Base-by-base conservation (phyloP, 371 early-diverging fungal species). In the Actinomortierella ambigua region DNA sequence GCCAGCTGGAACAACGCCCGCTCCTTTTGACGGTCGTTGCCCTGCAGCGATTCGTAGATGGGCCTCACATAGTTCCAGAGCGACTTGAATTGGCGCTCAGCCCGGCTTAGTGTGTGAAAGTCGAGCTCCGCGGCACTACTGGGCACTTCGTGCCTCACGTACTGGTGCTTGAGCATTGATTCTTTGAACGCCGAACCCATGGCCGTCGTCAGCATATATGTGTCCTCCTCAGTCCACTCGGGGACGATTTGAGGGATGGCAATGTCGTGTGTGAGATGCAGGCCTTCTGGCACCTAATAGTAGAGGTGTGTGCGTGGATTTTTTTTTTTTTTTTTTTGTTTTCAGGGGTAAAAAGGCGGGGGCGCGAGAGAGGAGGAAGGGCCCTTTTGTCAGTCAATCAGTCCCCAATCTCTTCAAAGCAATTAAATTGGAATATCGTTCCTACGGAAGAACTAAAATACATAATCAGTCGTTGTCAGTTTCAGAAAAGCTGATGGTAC, bases 61-160 rank as follows among this genome's bases (percentile, higher is more conserved):
- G 73, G 66, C 17, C 55, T 34, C 23, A 66, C 60, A 40, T 71
- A 59, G 41, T 71, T 62, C 73, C 73, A 71, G 18, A 71, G 63
- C 4, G 66, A 40, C 41, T 71, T 71, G 51, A 66, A 71, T 3
- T 62, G 20, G 17, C 55, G 43, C 22, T 68, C 59, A 0, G 63
- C 59, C 1, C 63, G 42, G 0, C 54, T 39, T 2, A 50, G 29
- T 15, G 34, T 44, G 14, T 58, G 55, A 28, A 68, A 50, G 46
- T 60, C 48, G 47, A 71, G 57, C 0, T 42, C 47, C 11, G 15
- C 18, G 8, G 46, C 17, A 6, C 24, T 26, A 0, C 15, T 17
- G 8, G 62, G 27, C 3, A 55, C 17, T 29, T 68, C 59, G 17
- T 50, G n/a, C 20, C 59, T 62, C 9, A 9, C 39, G 20, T 68